Percentiles rank a stretch among this genome's conserved stretches.
Conservation (phyloP, 345 rosid species). For the Crucihimalaya himalaica region DNA sequence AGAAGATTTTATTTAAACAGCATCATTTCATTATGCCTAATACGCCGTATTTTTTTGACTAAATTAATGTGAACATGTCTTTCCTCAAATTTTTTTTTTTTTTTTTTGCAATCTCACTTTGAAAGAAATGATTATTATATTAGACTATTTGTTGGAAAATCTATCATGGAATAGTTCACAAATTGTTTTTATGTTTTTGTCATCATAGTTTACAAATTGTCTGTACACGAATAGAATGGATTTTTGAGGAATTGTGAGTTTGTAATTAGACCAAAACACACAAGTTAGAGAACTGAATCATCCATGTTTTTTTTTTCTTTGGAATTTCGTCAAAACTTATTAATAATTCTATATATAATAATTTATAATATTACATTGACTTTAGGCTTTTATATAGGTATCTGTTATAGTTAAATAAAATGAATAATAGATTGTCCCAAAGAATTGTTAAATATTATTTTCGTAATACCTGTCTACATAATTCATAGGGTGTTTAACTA, state of each 20-base stretch:
- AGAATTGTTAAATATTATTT: not conserved
- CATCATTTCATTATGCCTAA: not conserved
- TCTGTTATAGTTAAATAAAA: not conserved
- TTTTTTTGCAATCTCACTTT: not conserved
- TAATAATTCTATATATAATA: not conserved
- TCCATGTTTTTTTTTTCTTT: too few relatives aligned
- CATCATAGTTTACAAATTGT: too few relatives aligned
- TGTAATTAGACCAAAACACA: not conserved
- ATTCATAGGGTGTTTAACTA: not conserved
- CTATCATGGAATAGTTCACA: not conserved
- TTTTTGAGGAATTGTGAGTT: not conserved
- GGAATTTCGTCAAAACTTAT: too few relatives aligned
- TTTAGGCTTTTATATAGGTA: not conserved
- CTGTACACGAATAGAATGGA: not conserved
- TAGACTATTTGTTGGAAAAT: too few relatives aligned
- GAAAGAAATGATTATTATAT: not conserved
- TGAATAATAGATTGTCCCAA: not conserved
- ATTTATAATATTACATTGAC: not conserved
- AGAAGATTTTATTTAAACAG: not conserved
- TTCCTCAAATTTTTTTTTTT: not conserved
- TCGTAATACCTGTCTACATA: not conserved
- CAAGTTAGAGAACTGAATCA: not conserved
- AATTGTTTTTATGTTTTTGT: too few relatives aligned
- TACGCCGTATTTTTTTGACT: not conserved
- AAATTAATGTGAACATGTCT: not conserved